A percentile compares a stretch with the other conserved stretches of the same genome.
phyloP scores from a whole-genome alignment of 2,329 filamentous ascomycete species.

The Verticillium nubilum region DNA sequence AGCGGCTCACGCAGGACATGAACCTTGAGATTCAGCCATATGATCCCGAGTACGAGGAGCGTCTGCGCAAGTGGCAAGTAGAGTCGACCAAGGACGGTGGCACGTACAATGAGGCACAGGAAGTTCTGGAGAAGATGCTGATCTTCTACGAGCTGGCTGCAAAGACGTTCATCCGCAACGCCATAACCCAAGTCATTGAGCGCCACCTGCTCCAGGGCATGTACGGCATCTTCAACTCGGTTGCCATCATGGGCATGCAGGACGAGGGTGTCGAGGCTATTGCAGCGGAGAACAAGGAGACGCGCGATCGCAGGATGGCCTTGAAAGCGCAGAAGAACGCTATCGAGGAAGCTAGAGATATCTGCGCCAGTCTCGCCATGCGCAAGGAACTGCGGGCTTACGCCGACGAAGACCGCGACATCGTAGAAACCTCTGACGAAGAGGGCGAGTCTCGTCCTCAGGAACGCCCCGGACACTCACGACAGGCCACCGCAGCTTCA shows the following conservation, averaged over 20 bases:
- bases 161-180: constrained; percentile 46
- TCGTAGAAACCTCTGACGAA: constrained; percentile 18
- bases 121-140: constrained; percentile 50
- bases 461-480: neutral
- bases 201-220: constrained; percentile 45
- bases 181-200: constrained; percentile 47
- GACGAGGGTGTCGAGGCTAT: constrained; percentile 41
- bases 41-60: constrained; percentile 47
- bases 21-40: constrained; percentile 48
- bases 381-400: constrained; percentile 40
- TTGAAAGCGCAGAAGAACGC: constrained; percentile 43
- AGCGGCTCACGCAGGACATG: constrained; percentile 42
- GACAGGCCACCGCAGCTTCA: neutral
- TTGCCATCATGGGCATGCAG: constrained; percentile 43
- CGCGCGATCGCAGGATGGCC: constrained; percentile 39
- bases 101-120: constrained; percentile 44
- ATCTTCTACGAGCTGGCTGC: constrained; percentile 50
- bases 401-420: constrained; percentile 18
- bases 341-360: constrained; percentile 43
- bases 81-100: constrained; percentile 35
- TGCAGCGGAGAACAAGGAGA: constrained; percentile 48
- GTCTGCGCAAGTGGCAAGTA: constrained; percentile 40
- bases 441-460: constrained; percentile 8
- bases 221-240: constrained; percentile 45
- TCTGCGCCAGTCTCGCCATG: constrained; percentile 46